Evolutionary conservation across 2,329 filamentous ascomycete species (phyloP), one percentile per base, ranked within the genome.

Genomic region (Pseudogymnoascus sp.): DNA sequence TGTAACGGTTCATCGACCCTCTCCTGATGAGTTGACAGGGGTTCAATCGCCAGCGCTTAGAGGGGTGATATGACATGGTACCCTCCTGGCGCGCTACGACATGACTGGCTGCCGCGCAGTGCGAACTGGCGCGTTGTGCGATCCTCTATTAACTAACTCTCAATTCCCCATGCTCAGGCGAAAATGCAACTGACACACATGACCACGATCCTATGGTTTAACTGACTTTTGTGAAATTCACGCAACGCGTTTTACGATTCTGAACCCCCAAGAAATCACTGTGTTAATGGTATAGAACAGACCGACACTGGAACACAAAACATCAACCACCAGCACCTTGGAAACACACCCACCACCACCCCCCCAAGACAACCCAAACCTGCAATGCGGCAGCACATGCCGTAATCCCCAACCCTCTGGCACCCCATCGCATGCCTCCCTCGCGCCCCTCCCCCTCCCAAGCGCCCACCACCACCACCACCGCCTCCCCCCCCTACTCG

Each of bases 311-410:
- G 21, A 15, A 13, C 21, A 26, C 42, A 21, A 42, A 47, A 23
- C 15, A 9, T 28, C 26, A 53, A 53, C 47, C 15, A 13, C 26
- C 26, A 28, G 26, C 26, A 28, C 26, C 47, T 57, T 33, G 47
- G 28, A 31, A 57, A 33, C 26, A 19, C 47, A 28, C 11, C 9
- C 26, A 17, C 28, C 11, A 33, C 28, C 47, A 57, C 47, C 26
- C 9, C 28, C 47, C 47, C 6, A 61, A 61, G 7, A 60, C 42
- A 10, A 60, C 42, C 64, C 64, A 63, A 23, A 53, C 67, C 63
- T 74, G 71, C 71, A 68, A 70, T 72, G 69, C 68, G 72, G 71
- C 70, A 73, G 72, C 72, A 74, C 65, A 74, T 73, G 71, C 72
- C 72, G 69, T 71, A 70, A 64, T 31, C 64, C 26, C 57, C 62